phyloP scores from a whole-genome alignment of 108 stramenopile species.

The Epipyxis sp. region DNA sequence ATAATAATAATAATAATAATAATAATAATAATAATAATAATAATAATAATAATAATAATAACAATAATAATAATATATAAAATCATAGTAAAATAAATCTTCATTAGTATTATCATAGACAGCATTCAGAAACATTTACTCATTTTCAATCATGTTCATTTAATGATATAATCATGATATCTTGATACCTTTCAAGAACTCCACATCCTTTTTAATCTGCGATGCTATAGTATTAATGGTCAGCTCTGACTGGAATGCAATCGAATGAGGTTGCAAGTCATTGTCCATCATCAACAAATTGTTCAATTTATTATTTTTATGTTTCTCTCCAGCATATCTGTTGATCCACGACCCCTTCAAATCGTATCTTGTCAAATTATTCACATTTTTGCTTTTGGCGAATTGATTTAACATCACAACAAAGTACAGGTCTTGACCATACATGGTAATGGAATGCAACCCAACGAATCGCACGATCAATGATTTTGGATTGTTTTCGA shows the following conservation, averaged over 20 bases:
- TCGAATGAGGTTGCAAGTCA: slow-evolving; percentile 29
- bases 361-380: slow-evolving; percentile 32
- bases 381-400: neutral
- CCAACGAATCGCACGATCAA: slow-evolving; percentile 39
- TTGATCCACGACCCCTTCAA: slow-evolving; percentile 46
- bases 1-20: too few relatives aligned
- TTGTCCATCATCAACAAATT: slow-evolving; percentile 35
- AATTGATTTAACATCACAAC: slow-evolving; percentile 43
- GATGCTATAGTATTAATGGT: too few relatives aligned
- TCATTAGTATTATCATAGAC: too few relatives aligned
- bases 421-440: slow-evolving; percentile 36
- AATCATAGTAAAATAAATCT: too few relatives aligned
- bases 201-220: too few relatives aligned
- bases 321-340: slow-evolving; percentile 23
- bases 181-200: too few relatives aligned
- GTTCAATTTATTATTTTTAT: neutral
- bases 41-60: too few relatives aligned
- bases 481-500: slow-evolving; percentile 24
- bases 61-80: too few relatives aligned
- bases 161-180: too few relatives aligned
- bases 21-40: too few relatives aligned
- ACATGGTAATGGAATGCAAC: slow-evolving; percentile 38
- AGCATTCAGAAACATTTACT: too few relatives aligned
- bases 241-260: neutral
- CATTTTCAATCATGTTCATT: too few relatives aligned